Base-by-base conservation (phyloP, 106 monocot species). In the Acorus gramineus region DNA sequence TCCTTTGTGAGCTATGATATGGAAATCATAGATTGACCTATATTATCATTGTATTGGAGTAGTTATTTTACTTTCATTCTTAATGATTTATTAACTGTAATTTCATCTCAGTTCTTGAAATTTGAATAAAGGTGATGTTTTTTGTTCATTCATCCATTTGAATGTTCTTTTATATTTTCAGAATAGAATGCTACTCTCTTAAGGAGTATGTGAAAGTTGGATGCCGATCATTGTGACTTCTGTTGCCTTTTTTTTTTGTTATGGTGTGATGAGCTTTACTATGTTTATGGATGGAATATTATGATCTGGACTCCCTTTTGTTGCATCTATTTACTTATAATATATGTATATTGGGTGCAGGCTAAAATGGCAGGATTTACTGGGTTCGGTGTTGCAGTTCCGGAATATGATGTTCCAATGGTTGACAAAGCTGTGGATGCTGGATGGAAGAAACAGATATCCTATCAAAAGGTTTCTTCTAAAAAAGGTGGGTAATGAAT, bases 341-440 rank as follows among this genome's bases (percentile, higher is more conserved):
- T 7, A 52, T 52, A 9, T 52, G 5, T 52, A 8, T 4, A 5
- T 52, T 52, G 9, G 5, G 52, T 54, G 64, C 71, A 83, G 79
- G 63, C 54, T 42, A 83, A 79, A 50, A 71, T 76, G 47, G 66
- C 58, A 3, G 79, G 66, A 44, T 65, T 63, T 11, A 48, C 69
- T 8, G 73, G 58, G 44, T 63, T 69, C 57, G 58, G 71, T 60
- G 53, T 61, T 58, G 66, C 72, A 9, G 50, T 70, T 11, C 44
- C 66, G 8, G 56, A 60, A 12, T 61, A 46, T 70, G 81, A 80
- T 55, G 71, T 82, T 64, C 76, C 82, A 6, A 76, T 76, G 12
- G 76, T 86, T 62, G 86, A 86, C 69, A 79, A 86, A 61, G 82
- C 79, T 59, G 76, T 82, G 2, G 86, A 82, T 86, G 69, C 66